Evolutionary conservation across 2,329 filamentous ascomycete genomes (phyloP), one percentile per base, ranked within the genome.

Genomic region (Sphaerostilbella broomeana): DNA sequence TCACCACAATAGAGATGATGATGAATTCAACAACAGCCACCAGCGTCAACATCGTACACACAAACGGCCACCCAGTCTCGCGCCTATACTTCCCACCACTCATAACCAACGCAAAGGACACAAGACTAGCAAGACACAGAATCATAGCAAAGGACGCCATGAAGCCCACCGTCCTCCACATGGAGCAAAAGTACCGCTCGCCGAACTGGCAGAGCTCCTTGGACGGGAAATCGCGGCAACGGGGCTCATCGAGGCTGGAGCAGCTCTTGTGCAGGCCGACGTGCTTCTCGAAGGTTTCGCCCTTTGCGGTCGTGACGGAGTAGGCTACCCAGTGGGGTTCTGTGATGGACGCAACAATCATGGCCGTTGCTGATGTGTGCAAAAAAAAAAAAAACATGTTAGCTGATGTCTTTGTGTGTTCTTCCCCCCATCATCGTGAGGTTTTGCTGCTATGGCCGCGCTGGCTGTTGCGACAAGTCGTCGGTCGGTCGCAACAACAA

Each of bases 81-180:
- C 90, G 73, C 64, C 84, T 81, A 52, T 81, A 78, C 59, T 87
- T 84, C 24, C 88, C 87, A 13, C 89, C 88, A 2, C 73, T 65
- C 49, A 95, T 67, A 32, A 94, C 78, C 35, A 94, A 77, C 20
- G 81, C 55, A 61, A 90, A 95, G 13, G 81, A 77, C 19, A 94
- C 80, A n/a, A 94, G 63, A 6, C 80, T 80, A 40, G 84, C 86
- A 27, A 92, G 74, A 61, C 94, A 82, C 26, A 92, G 59, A n/a
- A 95, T 79, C 25, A 87, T 77, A 6, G 84, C 76, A 52, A 95
- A 85, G 37, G 81, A 85, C 67, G 94, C 87, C 48, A 95, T 64
- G 63, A 95, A 97, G 17, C 86, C 88, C 24, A 87, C 80, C 18
- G 80, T 86, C 43, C 85, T 77, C 90, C 90, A 98, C 73, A 94